These are phyloP conservation scores for Pleurotus platypus DNA, from an alignment of 768 basidiomycete genomes.

Conservation along the genomic window DNA sequence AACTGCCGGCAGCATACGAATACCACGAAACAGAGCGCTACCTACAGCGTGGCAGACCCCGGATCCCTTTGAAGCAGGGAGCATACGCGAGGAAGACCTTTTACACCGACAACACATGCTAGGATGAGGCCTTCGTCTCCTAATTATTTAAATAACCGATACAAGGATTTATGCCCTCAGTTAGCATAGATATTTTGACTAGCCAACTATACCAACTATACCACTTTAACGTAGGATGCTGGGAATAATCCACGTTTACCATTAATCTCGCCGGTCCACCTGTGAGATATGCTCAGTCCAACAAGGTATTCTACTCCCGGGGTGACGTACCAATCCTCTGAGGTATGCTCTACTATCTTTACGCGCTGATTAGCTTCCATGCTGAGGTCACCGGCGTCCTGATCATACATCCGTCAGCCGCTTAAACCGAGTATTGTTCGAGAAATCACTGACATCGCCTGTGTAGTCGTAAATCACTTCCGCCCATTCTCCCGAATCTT, in stretches of 20 bases:
- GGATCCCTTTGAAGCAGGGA: background rate
- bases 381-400: slow-evolving; percentile 70
- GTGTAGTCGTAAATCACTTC: slow-evolving; percentile 75
- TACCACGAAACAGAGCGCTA: background rate
- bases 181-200: too few relatives aligned
- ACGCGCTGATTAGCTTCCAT: slow-evolving; percentile 56
- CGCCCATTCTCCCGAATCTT: slow-evolving; percentile 64
- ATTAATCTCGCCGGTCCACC: slow-evolving; percentile 67
- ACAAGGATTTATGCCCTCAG: too few relatives aligned
- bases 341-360: slow-evolving; percentile 61
- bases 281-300: slow-evolving; percentile 20
- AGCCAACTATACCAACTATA: slow-evolving; percentile 27
- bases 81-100: background rate
- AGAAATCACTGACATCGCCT: slow-evolving; percentile 41
- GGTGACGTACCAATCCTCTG: slow-evolving; percentile 67
- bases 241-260: slow-evolving; percentile 61
- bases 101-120: slow-evolving; percentile 1
- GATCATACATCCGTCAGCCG: background rate
- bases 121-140: background rate
- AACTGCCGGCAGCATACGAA: background rate
- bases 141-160: too few relatives aligned
- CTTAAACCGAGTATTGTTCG: background rate
- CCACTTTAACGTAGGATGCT: slow-evolving; percentile 63
- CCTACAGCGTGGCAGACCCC: background rate
- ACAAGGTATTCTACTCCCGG: slow-evolving; percentile 5